Percentiles rank a stretch among this genome's conserved stretches.
These are phyloP conservation scores for Podosphaera fusca DNA, from an alignment of 2,329 filamentous ascomycete species.

Conservation along the genomic window DNA sequence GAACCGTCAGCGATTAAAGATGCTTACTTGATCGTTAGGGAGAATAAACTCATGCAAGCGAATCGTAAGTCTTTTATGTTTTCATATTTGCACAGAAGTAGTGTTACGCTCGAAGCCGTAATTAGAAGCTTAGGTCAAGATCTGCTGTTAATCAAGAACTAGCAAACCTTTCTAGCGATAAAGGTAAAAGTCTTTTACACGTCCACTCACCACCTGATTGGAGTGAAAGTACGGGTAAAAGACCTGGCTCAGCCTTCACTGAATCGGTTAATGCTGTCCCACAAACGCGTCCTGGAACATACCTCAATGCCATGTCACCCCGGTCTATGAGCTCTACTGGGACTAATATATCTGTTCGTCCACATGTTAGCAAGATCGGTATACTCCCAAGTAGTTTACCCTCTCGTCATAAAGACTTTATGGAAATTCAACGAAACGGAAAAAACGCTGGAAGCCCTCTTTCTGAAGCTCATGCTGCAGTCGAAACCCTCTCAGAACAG, in stretches of 20 bases:
- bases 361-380: conserved; percentile 54
- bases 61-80: conserved; percentile 43
- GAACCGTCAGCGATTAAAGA: conserved; percentile 98
- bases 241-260: conserved; percentile 6
- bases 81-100: not conserved
- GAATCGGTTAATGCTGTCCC: conserved; percentile 5
- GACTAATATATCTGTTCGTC: conserved; percentile 12
- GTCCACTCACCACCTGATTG: conserved; percentile 31
- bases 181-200: conserved; percentile 23
- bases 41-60: conserved; percentile 91
- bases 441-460: conserved; percentile 20
- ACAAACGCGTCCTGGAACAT: conserved; percentile 8
- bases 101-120: not conserved
- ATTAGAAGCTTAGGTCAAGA: not conserved
- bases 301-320: conserved; percentile 14
- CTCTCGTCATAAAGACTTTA: conserved; percentile 73
- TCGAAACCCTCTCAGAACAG: conserved; percentile 19
- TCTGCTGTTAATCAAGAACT: conserved; percentile 6
- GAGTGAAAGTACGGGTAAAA: conserved; percentile 13
- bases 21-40: conserved; percentile 89
- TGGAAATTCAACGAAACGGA: conserved; percentile 44
- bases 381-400: conserved; percentile 81
- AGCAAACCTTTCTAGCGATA: conserved; percentile 14
- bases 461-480: conserved; percentile 19
- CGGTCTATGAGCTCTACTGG: conserved; percentile 14